Base-by-base conservation (phyloP, 768 basidiomycete species). In the Xerocomus brunneocitrinus region DNA sequence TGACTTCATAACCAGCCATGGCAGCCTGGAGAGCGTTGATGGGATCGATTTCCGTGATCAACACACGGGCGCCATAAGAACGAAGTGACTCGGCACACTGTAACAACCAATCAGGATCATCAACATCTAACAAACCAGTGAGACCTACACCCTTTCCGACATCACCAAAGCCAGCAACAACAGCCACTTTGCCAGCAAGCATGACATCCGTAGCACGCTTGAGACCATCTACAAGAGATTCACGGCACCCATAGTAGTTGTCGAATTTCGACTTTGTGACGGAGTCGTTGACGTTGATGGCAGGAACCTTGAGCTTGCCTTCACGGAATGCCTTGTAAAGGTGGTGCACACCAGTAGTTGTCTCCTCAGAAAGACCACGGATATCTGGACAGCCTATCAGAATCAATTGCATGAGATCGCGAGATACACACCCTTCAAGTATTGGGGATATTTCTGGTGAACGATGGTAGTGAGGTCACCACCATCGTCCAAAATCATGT, bases 261-360 rank as follows among this genome's bases (percentile, higher is more conserved):
- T 95, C 89, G 71, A 99, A 99, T 80, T 99, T 99, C 70, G 94
- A 97, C 76, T 99, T 99, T 61, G 97, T 99, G 67, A 99, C 97
- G 5, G 95, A 97, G 77, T 97, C 95, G 73, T 98, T 98, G 68
- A 99, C 97, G 73, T 99, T 99, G 81, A 99, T 98, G 58, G 97
- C 97, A 56, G 97, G 95, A 60, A 98, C 80, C 79, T 94, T 95
- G 68, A 99, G 84, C 70, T 81, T 91, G 63, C 95, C 95, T 42
- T 97, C 93, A 61, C 92, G 86, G 88, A 94, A 89, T 55, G 89
- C 85, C 80, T 95, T 95, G 87, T 98, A 98, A 28, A 99, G 80
- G 77, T 98, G 95, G 78, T 98, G 97, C 39, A 98, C 95, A 79
- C 97, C 97, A 49, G 97, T 98, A 57, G 97, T 99, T 61, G 97